Conservation (phyloP, 306 rosid species). For the Lagenaria siceraria region DNA sequence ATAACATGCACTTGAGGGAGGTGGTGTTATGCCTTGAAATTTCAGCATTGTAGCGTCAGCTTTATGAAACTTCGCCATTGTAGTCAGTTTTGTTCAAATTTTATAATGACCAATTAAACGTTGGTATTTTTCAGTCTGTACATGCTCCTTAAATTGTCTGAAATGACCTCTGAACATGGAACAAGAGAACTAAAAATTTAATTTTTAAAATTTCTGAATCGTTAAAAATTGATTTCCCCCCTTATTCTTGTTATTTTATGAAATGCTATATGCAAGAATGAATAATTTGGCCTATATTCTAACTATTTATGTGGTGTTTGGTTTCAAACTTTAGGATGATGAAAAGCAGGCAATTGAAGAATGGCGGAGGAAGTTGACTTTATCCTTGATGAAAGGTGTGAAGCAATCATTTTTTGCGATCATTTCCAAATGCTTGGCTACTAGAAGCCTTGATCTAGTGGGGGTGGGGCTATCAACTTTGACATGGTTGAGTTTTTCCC, state of each 20-base stretch:
- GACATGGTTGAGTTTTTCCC: conserved; percentile 66
- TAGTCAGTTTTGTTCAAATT: not conserved
- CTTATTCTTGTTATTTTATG: not conserved
- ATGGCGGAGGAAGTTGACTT: conserved; percentile 37
- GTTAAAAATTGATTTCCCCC: not conserved
- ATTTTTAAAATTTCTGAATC: not conserved
- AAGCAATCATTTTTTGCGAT: conserved; percentile 42
- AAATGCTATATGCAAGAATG: not conserved
- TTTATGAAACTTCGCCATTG: not conserved
- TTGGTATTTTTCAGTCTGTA: not conserved
- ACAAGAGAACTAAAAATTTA: not conserved
- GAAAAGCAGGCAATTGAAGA: conserved; percentile 34
- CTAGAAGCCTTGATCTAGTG: conserved; percentile 38
- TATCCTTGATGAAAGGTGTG: conserved; percentile 40
- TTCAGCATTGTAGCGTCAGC: not conserved
- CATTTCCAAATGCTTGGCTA: conserved; percentile 40
- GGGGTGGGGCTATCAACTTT: conserved; percentile 34
- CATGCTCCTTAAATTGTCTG: not conserved
- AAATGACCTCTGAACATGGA: not conserved
- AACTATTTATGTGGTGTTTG: not conserved
- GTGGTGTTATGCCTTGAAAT: not conserved
- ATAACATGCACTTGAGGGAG: not conserved
- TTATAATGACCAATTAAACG: not conserved
- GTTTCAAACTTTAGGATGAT: conserved; percentile 28
- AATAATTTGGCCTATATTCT: not conserved